Evolutionary conservation across 176 grass and related monocot species (phyloP), one percentile per base, ranked within the genome.

Genomic region (Puya raimondii): DNA sequence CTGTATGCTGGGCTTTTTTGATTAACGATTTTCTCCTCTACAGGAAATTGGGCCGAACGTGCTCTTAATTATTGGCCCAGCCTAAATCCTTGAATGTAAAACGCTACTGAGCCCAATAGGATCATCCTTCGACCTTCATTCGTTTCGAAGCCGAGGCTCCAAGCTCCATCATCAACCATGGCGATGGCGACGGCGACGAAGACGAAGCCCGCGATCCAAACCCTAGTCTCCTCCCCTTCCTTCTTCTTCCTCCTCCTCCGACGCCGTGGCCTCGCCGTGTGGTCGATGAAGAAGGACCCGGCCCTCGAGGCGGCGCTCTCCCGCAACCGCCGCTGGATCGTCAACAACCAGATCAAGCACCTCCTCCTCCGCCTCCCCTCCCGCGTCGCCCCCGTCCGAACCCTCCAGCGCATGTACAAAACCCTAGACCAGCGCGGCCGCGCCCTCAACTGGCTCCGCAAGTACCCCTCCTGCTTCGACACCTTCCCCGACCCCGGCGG

Each of bases 331-430:
- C 92, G 92, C 53, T 96, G 92, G 92, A 74, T 96, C 11, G 76
- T 89, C 10, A 96, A 96, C 79, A 96, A 96, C 73, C 89, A 96
- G 77, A 96, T 92, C 78, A 96, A 96, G 78, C 80, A 88, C 64
- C 67, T 92, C 63, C 81, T 97, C 68, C 81, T 97, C 77, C 76
- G 89, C 47, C 90, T 81, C 70, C 86, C 93, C 12, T 75, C 80
- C 49, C 84, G 79, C 69, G 53, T 83, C 57, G 81, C 80, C 14
- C 82, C 89, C 53, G 86, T 97, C 64, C 71, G 83, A 49, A 87
- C 82, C 84, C 84, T 97, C 76, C 86, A 97, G 71, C 89, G 83
- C 18, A 80, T 73, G 67, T 90, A 89, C 81, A 83, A 87, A 67
- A 81, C 89, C 71, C 82, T 97, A 10, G 86, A 92, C 72, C 88